Evolutionary conservation across 192 early-diverging fungal species (phyloP), one percentile per base, ranked within the genome.

Genomic region (Phlyctochytrium planicorne): DNA sequence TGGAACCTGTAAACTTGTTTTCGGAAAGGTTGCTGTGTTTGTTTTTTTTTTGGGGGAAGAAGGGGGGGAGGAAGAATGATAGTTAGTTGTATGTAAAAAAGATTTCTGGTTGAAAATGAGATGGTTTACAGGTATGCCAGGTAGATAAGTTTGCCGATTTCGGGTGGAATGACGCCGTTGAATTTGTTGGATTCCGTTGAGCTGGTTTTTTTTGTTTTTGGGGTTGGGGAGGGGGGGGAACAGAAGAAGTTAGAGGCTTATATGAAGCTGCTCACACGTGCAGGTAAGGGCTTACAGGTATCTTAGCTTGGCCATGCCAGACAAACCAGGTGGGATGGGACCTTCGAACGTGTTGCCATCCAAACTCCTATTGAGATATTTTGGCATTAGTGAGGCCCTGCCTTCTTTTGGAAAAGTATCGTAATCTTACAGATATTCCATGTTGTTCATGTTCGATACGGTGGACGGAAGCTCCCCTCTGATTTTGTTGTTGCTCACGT

Each of bases 361-460:
- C 60, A 62, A 34, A 20, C 30, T 33, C n/a, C n/a, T n/a, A n/a
- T n/a, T n/a, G n/a, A n/a, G n/a, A n/a, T n/a, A n/a, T n/a, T n/a
- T n/a, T n/a, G n/a, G n/a, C n/a, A n/a, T n/a, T n/a, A n/a, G n/a
- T n/a, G n/a, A n/a, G n/a, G n/a, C n/a, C n/a, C n/a, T n/a, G n/a
- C n/a, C n/a, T n/a, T n/a, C n/a, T n/a, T n/a, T n/a, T n/a, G n/a
- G n/a, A n/a, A n/a, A n/a, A n/a, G n/a, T n/a, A n/a, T n/a, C n/a
- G n/a, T n/a, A n/a, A n/a, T n/a, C n/a, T n/a, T n/a, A n/a, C 24
- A 62, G 60, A 20, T 34, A 20, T 24, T 25, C 33, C 60, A 62
- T 17, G 14, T 12, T 34, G 14, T 12, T 17, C 29, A 62, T 25
- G 24, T 27, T 14, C 24, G 20, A 20, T 16, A 62, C 14, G 20